A percentile compares a stretch with the other conserved stretches of the same genome.
These are phyloP conservation scores for Apiospora aurea DNA, from an alignment of 2,329 filamentous ascomycete genomes.

Conservation along the genomic window DNA sequence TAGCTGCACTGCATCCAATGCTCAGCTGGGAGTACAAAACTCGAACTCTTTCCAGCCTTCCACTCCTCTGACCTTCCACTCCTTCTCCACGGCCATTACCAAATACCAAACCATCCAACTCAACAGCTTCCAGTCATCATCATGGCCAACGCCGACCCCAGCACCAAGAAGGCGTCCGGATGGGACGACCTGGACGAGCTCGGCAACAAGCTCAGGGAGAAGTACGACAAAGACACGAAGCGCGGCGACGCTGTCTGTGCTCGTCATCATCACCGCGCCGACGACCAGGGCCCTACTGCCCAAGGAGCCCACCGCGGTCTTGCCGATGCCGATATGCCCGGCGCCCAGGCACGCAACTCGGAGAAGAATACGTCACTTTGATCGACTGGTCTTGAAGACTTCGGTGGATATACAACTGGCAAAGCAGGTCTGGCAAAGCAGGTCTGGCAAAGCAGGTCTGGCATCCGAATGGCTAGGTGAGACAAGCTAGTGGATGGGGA, in stretches of 20 bases:
- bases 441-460: background rate
- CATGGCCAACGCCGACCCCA: background rate
- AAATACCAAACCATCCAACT: background rate
- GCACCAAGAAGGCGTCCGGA: background rate
- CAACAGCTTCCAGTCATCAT: background rate
- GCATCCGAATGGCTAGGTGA: background rate
- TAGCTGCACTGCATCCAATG: background rate
- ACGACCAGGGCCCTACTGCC: no score
- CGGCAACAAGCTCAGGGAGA: background rate
- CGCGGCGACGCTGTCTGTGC: no score
- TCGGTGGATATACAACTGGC: no score
- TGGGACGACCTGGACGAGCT: background rate
- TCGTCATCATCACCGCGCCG: background rate
- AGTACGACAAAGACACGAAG: background rate
- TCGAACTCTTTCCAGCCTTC: background rate
- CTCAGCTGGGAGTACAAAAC: background rate
- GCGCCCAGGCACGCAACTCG: background rate
- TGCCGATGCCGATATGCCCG: background rate
- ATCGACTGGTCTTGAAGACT: background rate
- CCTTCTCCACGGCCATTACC: no score
- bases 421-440: background rate
- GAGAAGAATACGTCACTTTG: background rate
- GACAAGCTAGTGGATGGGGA: background rate
- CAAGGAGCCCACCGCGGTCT: background rate
- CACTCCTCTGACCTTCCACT: no score